Percentiles rank a stretch among this genome's conserved stretches.
Conservation (phyloP, 1,284 basidiomycete species). For the Sanghuangporus weigelae region DNA sequence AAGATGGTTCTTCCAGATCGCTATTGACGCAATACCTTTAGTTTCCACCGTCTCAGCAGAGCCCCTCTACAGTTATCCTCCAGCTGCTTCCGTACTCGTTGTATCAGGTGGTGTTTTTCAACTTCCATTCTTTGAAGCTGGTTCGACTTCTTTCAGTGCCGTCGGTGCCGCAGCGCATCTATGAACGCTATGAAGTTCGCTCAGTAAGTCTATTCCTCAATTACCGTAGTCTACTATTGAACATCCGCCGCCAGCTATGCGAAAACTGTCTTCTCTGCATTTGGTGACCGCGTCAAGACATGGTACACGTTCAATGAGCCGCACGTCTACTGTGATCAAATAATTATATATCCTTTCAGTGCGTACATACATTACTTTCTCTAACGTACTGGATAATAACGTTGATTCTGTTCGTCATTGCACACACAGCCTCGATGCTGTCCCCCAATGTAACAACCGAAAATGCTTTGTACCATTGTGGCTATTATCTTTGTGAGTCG, state of each 20-base stretch:
- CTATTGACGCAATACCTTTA: not conserved
- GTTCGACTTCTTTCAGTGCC: not conserved
- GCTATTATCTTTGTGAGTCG: conserved; percentile 37
- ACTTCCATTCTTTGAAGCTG: not conserved
- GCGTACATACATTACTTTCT: conserved; percentile 13
- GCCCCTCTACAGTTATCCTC: not conserved
- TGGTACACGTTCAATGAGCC: conserved; percentile 52
- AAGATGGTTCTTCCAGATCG: not conserved
- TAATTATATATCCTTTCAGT: conserved; percentile 40
- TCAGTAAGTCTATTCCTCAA: conserved; percentile 28
- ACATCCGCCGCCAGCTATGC: conserved; percentile 33
- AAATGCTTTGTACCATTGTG: conserved; percentile 37
- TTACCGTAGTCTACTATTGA: not conserved
- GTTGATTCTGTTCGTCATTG: not conserved
- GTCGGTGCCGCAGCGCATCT: not conserved
- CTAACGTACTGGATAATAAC: not conserved
- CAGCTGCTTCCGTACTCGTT: not conserved
- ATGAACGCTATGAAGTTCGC: conserved; percentile 29
- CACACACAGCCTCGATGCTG: conserved; percentile 33
- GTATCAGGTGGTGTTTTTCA: not conserved
- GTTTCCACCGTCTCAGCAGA: not conserved
- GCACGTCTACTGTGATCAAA: conserved; percentile 35
- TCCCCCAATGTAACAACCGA: conserved; percentile 37
- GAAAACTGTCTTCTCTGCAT: conserved; percentile 41
- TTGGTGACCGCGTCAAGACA: conserved; percentile 42